Evolutionary conservation across 2,329 filamentous ascomycete species (phyloP).

Genomic region (Epichloe amarillans): DNA sequence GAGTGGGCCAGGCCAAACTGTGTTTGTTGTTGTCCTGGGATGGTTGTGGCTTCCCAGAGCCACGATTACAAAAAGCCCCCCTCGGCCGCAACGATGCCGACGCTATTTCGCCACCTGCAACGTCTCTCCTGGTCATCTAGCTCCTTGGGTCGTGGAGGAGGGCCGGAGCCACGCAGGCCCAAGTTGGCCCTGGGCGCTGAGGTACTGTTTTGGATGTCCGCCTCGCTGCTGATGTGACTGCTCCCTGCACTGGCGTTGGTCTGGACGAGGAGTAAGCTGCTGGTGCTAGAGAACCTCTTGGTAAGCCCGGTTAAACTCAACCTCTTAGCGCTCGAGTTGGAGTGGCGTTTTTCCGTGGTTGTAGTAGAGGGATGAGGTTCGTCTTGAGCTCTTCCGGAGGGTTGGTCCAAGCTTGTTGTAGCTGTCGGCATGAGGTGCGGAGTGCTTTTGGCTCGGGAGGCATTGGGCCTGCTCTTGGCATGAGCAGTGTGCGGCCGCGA

Average conservation of each 20-base stretch:
- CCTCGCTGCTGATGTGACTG: constrained; percentile 34
- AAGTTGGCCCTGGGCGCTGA: constrained; percentile 24
- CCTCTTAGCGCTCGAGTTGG: constrained; percentile 40
- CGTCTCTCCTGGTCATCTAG: constrained; percentile 27
- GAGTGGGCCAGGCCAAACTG: neutral
- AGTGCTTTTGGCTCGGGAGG: constrained; percentile 33
- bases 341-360: constrained; percentile 33
- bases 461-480: constrained; percentile 31
- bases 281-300: constrained; percentile 46
- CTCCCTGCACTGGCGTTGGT: constrained; percentile 38
- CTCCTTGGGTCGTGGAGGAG: constrained; percentile 21
- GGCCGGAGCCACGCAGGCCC: constrained; percentile 26
- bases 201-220: constrained; percentile 24
- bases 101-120: constrained; percentile 44
- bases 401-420: constrained; percentile 12
- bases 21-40: too few species aligned
- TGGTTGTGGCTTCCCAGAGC: too few species aligned
- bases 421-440: constrained; percentile 26
- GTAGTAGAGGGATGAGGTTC: constrained; percentile 8
- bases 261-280: constrained; percentile 45
- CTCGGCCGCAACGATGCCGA: constrained; percentile 39
- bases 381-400: constrained; percentile 14
- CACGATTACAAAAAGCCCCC: constrained; percentile 29
- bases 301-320: constrained; percentile 50
- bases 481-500: constrained; percentile 42